Evolutionary conservation across 169 alveolate genomes (phyloP).

Genomic region (Perkinsus chesapeaki): DNA sequence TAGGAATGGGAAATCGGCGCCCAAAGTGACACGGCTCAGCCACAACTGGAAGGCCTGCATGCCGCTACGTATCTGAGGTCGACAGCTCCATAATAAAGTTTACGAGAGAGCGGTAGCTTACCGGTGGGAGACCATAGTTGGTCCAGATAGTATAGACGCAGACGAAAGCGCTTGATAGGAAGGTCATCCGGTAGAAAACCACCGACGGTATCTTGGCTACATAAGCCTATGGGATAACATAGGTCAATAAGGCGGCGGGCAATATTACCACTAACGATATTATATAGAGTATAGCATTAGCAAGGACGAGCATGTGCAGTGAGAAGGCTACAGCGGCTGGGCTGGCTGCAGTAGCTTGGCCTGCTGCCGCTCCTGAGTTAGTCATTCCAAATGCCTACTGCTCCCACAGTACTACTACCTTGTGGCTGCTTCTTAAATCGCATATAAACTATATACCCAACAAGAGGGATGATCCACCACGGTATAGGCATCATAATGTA

Average conservation of each 20-base stretch:
- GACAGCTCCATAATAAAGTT: not conserved
- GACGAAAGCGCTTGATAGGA: not conserved
- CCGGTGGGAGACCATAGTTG: not conserved
- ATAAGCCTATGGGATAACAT: not conserved
- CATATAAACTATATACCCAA: not conserved
- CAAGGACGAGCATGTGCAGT: not conserved
- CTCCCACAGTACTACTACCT: not conserved
- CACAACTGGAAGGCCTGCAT: not conserved
- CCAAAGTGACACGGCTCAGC: not conserved
- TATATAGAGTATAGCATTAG: not conserved
- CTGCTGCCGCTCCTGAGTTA: not conserved
- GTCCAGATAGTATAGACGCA: not conserved
- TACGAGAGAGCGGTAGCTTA: not conserved
- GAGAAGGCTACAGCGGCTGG: not conserved
- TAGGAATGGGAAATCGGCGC: not conserved
- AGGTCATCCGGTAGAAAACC: not conserved
- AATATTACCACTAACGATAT: not conserved
- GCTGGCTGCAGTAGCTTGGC: not conserved
- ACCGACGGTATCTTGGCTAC: not conserved
- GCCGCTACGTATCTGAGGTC: not conserved
- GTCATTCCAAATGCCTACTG: not conserved
- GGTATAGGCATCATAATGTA: not conserved
- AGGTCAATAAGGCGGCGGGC: not conserved
- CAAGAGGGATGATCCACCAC: constrained; percentile 3
- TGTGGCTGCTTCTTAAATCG: not conserved